Base-by-base conservation (phyloP, 202 grass and related monocot genomes). In the Schoenoplectus triqueter region DNA sequence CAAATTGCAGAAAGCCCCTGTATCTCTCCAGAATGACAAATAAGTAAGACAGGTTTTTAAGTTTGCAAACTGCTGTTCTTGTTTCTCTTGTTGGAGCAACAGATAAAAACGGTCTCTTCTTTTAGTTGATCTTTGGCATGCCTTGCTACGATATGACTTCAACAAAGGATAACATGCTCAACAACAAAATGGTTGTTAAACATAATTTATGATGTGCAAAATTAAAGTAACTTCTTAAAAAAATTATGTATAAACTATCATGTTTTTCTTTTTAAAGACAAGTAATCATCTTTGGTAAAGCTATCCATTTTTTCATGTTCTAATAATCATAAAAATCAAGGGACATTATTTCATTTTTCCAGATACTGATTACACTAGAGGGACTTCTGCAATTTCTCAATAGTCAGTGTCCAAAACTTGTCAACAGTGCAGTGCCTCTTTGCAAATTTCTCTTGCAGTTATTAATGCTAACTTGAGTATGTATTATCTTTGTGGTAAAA, bases 391-490 rank as follows among this genome's bases (percentile, higher is more conserved):
- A 52, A 74, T 74, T 45, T 15, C 46, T 73, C 17, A 44, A 51
- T 18, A 19, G 17, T 3, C 3, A 73, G 8, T 50, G 2, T 72
- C 15, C 2, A 66, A 66, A 66, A 3, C 10, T 10, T 66, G 63
- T 66, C 2, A 21, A 31, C 10, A 8, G 20, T 66, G 63, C 20
- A 65, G 63, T 19, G 63, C 69, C 7, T 18, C 49, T 78, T 31
- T 64, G 7, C 40, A 9, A 80, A 80, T 62, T 60, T 13, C 15
- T 78, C n/a, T 84, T 87, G 31, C 19, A 72, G 76, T 3, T 84
- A 41, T 81, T 17, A 84, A 69, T 8, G 67, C 64, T 90, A 69
- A 87, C 85, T 71, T 88, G 51, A 50, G 6, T 63, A 39, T 73
- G 6, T 84, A 63, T 73, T 68, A 15, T 71, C 80, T 63, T 3